Evolutionary conservation across 306 rosid genomes (phyloP), one percentile per base, ranked within the genome.

Genomic region (Pterocarpus santalinus): DNA sequence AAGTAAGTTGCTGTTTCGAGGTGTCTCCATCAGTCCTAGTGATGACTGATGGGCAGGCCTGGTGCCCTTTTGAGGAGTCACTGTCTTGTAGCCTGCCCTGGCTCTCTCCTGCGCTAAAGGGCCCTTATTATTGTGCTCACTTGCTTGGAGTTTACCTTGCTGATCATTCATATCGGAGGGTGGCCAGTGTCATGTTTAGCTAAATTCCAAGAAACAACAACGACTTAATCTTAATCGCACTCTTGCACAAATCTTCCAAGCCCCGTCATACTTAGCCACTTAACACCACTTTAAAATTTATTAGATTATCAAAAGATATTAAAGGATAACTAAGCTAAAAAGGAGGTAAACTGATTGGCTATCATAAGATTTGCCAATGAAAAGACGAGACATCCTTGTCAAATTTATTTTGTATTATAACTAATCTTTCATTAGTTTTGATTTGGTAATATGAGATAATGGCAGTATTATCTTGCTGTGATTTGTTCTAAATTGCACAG

Each of bases 41-140:
- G 28, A 22, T 22, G 28, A 22, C 28, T 22, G 83, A 85, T 17
- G 86, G 82, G 83, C 81, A 72, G 86, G 79, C 39, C 80, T 43
- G 64, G 79, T 80, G 84, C 86, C 80, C 83, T 81, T 75, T 80
- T 85, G 89, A 93, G 81, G 87, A 41, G 90, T 89, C 94, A 77
- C 75, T 87, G 73, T 88, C 89, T 57, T 77, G 69, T 73, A 82
- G 66, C 81, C 67, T 78, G 82, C 35, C 80, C 28, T 22, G 28
- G 41, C 57, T 52, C 66, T 70, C 51, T 57, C 63, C n/a, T 46
- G 81, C 66, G 44, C 70, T 49, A 66, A 22, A 22, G 28, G 28
- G 28, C 28, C 28, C 28, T 70, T 70, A 17, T 55, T 35, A 70
- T 82, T 84, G 87, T 81, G 91, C 78, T 85, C 88, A 86, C 86